Evolutionary conservation across 441 rosid species (phyloP).

Genomic region (Bruguiera hainesii): DNA sequence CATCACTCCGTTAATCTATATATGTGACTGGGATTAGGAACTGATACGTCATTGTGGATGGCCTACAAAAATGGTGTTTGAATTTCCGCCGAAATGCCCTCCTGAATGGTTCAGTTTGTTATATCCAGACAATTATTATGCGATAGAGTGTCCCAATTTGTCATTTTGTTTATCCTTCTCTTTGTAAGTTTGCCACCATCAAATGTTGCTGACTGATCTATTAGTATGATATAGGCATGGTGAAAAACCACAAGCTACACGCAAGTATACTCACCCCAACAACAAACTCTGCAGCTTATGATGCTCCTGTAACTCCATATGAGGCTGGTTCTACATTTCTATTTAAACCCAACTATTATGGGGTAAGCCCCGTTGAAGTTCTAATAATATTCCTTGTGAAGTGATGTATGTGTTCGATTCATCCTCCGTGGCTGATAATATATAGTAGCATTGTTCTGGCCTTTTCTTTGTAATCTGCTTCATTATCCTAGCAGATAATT

Average conservation of each 20-base stretch:
- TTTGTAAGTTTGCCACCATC: no score
- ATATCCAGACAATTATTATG: neutral
- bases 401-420: neutral
- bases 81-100: constrained; percentile 81
- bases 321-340: constrained; percentile 33
- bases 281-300: constrained; percentile 64
- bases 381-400: no score
- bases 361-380: no score
- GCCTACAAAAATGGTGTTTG: constrained; percentile 75
- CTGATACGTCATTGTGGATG: constrained; percentile 91
- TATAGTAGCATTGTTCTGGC: neutral
- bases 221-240: constrained; percentile 38
- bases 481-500: constrained; percentile 56
- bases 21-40: constrained; percentile 18
- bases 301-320: constrained; percentile 57
- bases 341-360: neutral
- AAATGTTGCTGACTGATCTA: neutral
- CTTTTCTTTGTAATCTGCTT: constrained; percentile 7
- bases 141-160: no score
- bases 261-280: constrained; percentile 67
- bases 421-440: neutral
- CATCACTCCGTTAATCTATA: constrained; percentile 6
- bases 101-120: constrained; percentile 55
- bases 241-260: constrained; percentile 54
- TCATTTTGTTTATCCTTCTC: no score